phyloP scores from a whole-genome alignment of 176 grass and related monocot species.

The Tuctoria greenei region DNA sequence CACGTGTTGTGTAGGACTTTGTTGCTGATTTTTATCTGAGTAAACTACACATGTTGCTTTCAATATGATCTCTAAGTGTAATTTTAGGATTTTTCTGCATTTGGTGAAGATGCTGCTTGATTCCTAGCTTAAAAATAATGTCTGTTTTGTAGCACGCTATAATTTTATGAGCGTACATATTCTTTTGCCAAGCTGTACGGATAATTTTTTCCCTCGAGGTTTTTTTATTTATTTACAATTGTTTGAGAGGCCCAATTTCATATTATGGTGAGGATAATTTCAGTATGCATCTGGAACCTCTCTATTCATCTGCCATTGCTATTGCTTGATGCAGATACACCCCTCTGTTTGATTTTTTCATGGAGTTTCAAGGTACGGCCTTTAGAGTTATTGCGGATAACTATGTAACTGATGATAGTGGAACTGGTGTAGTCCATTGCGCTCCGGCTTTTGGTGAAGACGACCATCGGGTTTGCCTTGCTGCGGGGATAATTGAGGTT shows the following conservation, averaged over 20 bases:
- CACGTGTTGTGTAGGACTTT: background rate
- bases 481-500: slow-evolving; percentile 77
- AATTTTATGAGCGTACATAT: background rate
- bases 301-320: slow-evolving; percentile 5
- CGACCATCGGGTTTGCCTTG: slow-evolving; percentile 90
- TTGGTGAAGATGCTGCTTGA: background rate
- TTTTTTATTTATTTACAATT: slow-evolving; percentile 10
- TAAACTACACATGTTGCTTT: background rate
- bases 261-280: slow-evolving; percentile 7
- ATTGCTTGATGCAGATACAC: slow-evolving; percentile 61
- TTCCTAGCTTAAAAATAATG: background rate
- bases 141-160: background rate
- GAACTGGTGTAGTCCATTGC: slow-evolving; percentile 94
- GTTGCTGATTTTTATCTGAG: background rate
- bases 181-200: background rate
- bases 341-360: slow-evolving; percentile 94
- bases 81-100: background rate
- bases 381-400: slow-evolving; percentile 93
- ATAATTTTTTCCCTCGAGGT: background rate
- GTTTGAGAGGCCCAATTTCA: background rate
- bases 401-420: slow-evolving; percentile 99
- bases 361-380: slow-evolving; percentile 59
- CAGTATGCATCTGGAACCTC: background rate
- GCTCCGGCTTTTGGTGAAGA: slow-evolving; percentile 99
- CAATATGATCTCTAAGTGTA: background rate